Evolutionary conservation across 2,329 filamentous ascomycete genomes (phyloP).

Genomic region (Ceratocystiopsis sp.): DNA sequence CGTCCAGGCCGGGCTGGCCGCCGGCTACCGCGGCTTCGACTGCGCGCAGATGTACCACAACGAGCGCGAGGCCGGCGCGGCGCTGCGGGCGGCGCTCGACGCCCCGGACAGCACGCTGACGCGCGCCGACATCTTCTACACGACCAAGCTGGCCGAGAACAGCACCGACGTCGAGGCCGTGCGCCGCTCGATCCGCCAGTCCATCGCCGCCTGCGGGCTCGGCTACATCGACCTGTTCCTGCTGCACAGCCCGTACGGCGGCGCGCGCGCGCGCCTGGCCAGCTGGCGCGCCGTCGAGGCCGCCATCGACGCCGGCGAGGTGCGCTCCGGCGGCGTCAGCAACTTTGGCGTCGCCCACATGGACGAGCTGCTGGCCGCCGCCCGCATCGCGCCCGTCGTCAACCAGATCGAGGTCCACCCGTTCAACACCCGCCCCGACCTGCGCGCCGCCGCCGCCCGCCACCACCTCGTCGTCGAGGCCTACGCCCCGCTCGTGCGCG

Average conservation of each 20-base stretch:
- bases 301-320: constrained; percentile 53
- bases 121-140: constrained; percentile 61
- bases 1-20: constrained; percentile 38
- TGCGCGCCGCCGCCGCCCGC: constrained; percentile 47
- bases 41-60: constrained; percentile 45
- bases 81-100: constrained; percentile 30
- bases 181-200: constrained; percentile 46
- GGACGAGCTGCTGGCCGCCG: constrained; percentile 48
- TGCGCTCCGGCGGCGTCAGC: constrained; percentile 56
- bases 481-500: constrained; percentile 62
- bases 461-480: constrained; percentile 58
- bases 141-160: constrained; percentile 58
- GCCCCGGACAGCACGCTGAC: constrained; percentile 23
- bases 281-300: constrained; percentile 67
- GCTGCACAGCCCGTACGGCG: constrained; percentile 64
- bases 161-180: constrained; percentile 48
- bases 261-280: constrained; percentile 46
- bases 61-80: constrained; percentile 50
- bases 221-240: constrained; percentile 69
- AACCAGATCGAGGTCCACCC: constrained; percentile 75
- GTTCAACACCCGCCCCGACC: constrained; percentile 57
- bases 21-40: constrained; percentile 34
- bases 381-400: constrained; percentile 46
- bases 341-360: constrained; percentile 65
- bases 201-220: constrained; percentile 46